Evolutionary conservation across 805 yeast species (phyloP).

Genomic region (Metschnikowia continentalis): DNA sequence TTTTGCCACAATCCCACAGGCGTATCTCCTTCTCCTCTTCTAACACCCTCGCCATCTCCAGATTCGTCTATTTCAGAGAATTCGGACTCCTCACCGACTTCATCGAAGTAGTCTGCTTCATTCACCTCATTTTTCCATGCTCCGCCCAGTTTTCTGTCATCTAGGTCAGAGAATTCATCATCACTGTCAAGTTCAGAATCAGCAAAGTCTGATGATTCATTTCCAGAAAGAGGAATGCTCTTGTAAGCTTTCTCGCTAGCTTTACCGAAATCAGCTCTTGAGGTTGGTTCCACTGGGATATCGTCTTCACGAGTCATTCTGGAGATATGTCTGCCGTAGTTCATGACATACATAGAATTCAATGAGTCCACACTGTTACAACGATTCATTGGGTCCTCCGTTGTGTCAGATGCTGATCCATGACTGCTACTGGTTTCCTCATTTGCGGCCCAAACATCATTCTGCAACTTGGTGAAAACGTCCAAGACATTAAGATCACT

Average conservation of each 20-base stretch:
- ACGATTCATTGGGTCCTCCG: constrained; percentile 24
- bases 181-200: constrained; percentile 35
- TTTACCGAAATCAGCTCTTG: not conserved
- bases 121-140: constrained; percentile 28
- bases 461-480: constrained; percentile 29
- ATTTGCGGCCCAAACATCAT: constrained; percentile 6
- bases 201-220: constrained; percentile 25
- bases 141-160: constrained; percentile 4
- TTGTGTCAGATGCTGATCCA: constrained; percentile 11
- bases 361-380: constrained; percentile 37
- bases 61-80: constrained; percentile 9
- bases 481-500: constrained; percentile 44
- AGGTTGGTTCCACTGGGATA: not conserved
- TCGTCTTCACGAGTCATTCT: constrained; percentile 31
- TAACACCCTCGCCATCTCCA: constrained; percentile 1
- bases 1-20: constrained; percentile 37
- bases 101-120: constrained; percentile 25
- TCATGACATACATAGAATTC: constrained; percentile 36
- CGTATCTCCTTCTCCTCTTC: not conserved
- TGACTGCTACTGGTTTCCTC: constrained; percentile 9
- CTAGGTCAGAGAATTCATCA: constrained; percentile 22
- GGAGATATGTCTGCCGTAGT: constrained; percentile 38
- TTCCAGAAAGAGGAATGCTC: constrained; percentile 4
- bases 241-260: not conserved
- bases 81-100: constrained; percentile 14